Conservation (phyloP, 2,329 filamentous ascomycete species). For the Aspergillus japonicus region DNA sequence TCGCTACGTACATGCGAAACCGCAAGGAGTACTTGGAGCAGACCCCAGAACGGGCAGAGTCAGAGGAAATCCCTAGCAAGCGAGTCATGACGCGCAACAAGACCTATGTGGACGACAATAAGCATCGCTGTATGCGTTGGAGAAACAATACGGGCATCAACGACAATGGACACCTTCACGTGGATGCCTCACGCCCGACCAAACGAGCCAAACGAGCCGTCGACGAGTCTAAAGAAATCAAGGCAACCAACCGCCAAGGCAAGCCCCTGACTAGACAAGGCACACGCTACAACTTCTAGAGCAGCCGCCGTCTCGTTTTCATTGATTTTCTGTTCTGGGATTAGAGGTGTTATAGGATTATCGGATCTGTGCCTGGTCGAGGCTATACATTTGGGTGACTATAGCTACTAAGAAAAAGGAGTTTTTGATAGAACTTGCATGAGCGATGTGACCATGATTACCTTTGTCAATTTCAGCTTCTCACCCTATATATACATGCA, state of each 20-base stretch:
- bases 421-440: slow-evolving; percentile 17
- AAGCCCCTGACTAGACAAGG: slow-evolving; percentile 54
- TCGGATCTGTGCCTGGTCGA: slow-evolving; percentile 7
- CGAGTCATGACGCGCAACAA: slow-evolving; percentile 65
- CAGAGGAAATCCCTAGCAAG: slow-evolving; percentile 46
- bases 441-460: slow-evolving; percentile 25
- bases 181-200: slow-evolving; percentile 55
- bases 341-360: slow-evolving; percentile 4
- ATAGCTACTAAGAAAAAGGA: slow-evolving; percentile 10
- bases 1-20: slow-evolving; percentile 75
- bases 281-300: slow-evolving; percentile 47
- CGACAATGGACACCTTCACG: slow-evolving; percentile 60
- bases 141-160: slow-evolving; percentile 61
- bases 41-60: slow-evolving; percentile 50
- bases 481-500: neutral
- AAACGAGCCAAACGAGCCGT: slow-evolving; percentile 49
- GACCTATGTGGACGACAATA: slow-evolving; percentile 55
- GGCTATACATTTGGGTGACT: slow-evolving; percentile 11
- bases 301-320: neutral
- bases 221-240: slow-evolving; percentile 41
- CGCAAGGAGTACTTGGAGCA: slow-evolving; percentile 69
- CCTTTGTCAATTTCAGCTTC: slow-evolving; percentile 3
- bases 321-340: slow-evolving; percentile 4
- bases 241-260: slow-evolving; percentile 47
- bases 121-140: slow-evolving; percentile 64